These are phyloP conservation scores for Echinochloa phyllopogon DNA, from an alignment of 176 grass and related monocot genomes.

Conservation along the genomic window DNA sequence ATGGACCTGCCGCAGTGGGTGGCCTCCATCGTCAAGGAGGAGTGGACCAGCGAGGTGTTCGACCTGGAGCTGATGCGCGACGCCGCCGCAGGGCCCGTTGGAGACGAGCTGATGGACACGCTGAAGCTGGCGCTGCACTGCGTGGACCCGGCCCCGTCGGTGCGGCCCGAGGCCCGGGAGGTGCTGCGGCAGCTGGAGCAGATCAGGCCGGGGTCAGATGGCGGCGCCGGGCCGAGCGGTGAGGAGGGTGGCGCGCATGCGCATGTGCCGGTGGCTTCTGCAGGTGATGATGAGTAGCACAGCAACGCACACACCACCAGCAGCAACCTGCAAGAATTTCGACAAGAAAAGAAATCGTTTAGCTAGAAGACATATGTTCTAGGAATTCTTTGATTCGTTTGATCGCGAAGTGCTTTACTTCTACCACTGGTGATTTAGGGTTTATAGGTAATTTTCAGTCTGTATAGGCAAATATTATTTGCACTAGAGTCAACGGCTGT, in stretches of 20 bases:
- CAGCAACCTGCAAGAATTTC: too few relatives aligned
- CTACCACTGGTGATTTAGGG: too few relatives aligned
- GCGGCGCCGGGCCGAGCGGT: slow-evolving; percentile 25
- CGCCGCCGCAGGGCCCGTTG: slow-evolving; percentile 28
- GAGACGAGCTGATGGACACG: slow-evolving; percentile 80
- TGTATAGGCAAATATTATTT: too few relatives aligned
- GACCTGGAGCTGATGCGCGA: slow-evolving; percentile 84
- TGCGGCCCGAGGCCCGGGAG: slow-evolving; percentile 64
- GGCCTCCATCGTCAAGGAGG: slow-evolving; percentile 76
- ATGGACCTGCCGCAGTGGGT: slow-evolving; percentile 89
- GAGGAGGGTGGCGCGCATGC: slow-evolving; percentile 26
- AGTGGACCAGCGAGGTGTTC: slow-evolving; percentile 93
- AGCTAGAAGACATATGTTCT: too few relatives aligned
- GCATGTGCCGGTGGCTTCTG: slow-evolving; percentile 10
- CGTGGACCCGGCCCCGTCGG: slow-evolving; percentile 59
- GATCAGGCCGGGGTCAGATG: slow-evolving; percentile 65
- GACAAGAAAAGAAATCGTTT: too few relatives aligned
- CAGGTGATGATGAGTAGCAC: slow-evolving; percentile 39
- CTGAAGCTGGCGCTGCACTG: slow-evolving; percentile 85
- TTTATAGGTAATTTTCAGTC: too few relatives aligned
- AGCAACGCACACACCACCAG: not conserved
- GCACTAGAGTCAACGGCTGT: too few relatives aligned
- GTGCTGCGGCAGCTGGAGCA: slow-evolving; percentile 78
- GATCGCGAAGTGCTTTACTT: too few relatives aligned
- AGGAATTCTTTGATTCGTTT: too few relatives aligned